Evolutionary conservation across 805 yeast genomes (phyloP).

Genomic region (Zygotorulaspora danielsina): DNA sequence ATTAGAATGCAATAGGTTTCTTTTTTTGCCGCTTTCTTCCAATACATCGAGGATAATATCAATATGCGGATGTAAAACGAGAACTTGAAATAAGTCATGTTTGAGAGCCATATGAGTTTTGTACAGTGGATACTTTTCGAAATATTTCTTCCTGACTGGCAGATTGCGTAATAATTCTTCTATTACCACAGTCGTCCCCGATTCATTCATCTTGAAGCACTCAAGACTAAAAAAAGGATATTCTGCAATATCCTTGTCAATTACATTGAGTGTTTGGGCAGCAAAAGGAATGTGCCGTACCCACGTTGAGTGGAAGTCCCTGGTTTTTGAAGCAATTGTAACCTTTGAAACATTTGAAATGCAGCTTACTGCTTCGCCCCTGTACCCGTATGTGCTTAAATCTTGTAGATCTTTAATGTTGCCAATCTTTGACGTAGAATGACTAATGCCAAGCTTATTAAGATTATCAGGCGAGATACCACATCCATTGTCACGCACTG

Average conservation of each 20-base stretch:
- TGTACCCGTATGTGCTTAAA: conserved; percentile 54
- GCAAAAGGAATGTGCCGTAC: conserved; percentile 15
- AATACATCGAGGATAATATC: conserved; percentile 11
- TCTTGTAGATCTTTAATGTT: conserved; percentile 37
- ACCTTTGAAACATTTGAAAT: conserved; percentile 46
- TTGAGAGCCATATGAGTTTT: conserved; percentile 14
- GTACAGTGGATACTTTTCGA: conserved; percentile 12
- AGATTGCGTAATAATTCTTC: conserved; percentile 23
- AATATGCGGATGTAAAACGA: conserved; percentile 18
- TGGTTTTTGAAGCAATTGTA: conserved; percentile 45
- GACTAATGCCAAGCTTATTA: conserved; percentile 42
- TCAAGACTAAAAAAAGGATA: background rate
- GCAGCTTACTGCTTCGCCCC: conserved; percentile 66
- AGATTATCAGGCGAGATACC: conserved; percentile 58
- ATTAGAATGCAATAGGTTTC: conserved; percentile 9
- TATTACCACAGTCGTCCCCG: conserved; percentile 25
- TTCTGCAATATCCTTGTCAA: background rate
- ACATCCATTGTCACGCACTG: conserved; percentile 63
- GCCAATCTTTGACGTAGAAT: conserved; percentile 53
- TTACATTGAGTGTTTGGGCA: conserved; percentile 8
- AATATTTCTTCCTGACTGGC: conserved; percentile 28
- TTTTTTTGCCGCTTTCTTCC: conserved; percentile 2
- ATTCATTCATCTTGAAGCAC: conserved; percentile 3
- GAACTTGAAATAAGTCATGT: conserved; percentile 21
- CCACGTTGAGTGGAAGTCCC: conserved; percentile 32